Base-by-base conservation (phyloP, 2,329 filamentous ascomycete species). In the Rutstroemia sp. region DNA sequence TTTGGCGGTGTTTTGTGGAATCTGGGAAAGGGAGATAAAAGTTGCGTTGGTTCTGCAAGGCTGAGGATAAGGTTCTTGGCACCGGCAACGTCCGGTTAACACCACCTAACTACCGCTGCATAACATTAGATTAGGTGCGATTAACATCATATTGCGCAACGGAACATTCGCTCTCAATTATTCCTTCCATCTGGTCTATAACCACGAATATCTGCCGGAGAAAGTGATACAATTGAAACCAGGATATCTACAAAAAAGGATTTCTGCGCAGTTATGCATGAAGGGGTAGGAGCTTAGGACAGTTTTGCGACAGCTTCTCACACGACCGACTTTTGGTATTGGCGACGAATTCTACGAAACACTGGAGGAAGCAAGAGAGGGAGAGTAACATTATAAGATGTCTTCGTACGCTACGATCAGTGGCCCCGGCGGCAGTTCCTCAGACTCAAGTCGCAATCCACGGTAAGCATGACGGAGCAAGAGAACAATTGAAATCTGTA, bases 341-440 rank as follows among this genome's bases (percentile, higher is more conserved):
- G 14, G 3, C 19, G 2, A 48, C 16, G 27, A 4, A 37, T 21
- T 19, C 51, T 38, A 30, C 44, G 44, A 54, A 41, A 53, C 10
- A 16, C 34, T 14, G 19, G 23, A 14, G 23, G 16, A 46, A 25
- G 10, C 23, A 45, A 16, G 14, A 23, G 44, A 39, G 42, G 27
- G 37, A n/a, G 7, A n/a, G 7, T 27, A 19, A 41, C 12, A 12
- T 16, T 19, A 14, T n/a, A 48, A 56, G 17, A 68, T 68, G 67
- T 60, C 55, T 45, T 65, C 62, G 16, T 69, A 69, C 47, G 64
- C 63, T 41, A 54, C 65, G 3, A 62, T 68, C 14, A 58, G 57
- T 41, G 56, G 55, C 14, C 55, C 59, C 10, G 64, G 58, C 55
- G 63, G 60, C 45, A 60, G 58, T 47, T 57, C 58, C 0, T 63